phyloP scores from a whole-genome alignment of 2,329 filamentous ascomycete species.

The Grosmannia clavigera region DNA sequence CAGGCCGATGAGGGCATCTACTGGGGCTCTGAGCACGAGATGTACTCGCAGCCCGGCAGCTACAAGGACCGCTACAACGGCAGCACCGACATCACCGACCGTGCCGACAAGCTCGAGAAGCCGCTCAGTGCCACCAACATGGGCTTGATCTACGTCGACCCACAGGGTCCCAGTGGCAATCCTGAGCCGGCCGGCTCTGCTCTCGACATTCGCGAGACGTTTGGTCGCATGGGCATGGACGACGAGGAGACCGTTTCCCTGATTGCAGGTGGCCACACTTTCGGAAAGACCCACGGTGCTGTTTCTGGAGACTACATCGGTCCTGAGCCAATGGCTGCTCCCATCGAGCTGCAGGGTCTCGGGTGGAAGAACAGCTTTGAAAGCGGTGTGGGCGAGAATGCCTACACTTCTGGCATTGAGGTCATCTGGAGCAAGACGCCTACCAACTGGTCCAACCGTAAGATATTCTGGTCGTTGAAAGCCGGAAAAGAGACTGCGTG shows the following conservation, averaged over 20 bases:
- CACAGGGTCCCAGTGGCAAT: conserved; percentile 61
- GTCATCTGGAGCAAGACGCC: conserved; percentile 70
- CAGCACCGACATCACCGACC: neutral
- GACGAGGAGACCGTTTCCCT: conserved; percentile 71
- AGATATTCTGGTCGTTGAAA: neutral
- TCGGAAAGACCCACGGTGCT: conserved; percentile 73
- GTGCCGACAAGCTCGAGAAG: conserved; percentile 34
- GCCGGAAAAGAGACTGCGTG: neutral
- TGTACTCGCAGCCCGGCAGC: conserved; percentile 43
- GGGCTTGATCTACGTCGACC: conserved; percentile 75
- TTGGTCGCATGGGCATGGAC: conserved; percentile 71
- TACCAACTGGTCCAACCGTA: conserved; percentile 57
- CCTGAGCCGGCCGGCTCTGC: conserved; percentile 59
- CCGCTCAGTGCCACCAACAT: conserved; percentile 59
- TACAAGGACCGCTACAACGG: neutral
- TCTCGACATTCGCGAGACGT: conserved; percentile 63
- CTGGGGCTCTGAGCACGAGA: conserved; percentile 60
- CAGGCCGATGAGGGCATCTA: conserved; percentile 65
- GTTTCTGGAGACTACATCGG: conserved; percentile 51
- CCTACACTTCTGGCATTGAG: conserved; percentile 66
- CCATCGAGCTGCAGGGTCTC: conserved; percentile 54
- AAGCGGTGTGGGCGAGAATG: conserved; percentile 55
- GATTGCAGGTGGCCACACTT: conserved; percentile 66
- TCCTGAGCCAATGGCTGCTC: conserved; percentile 53
- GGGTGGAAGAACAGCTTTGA: conserved; percentile 58